Base-by-base conservation (phyloP, 306 rosid genomes). In the Cucumis hystrix region DNA sequence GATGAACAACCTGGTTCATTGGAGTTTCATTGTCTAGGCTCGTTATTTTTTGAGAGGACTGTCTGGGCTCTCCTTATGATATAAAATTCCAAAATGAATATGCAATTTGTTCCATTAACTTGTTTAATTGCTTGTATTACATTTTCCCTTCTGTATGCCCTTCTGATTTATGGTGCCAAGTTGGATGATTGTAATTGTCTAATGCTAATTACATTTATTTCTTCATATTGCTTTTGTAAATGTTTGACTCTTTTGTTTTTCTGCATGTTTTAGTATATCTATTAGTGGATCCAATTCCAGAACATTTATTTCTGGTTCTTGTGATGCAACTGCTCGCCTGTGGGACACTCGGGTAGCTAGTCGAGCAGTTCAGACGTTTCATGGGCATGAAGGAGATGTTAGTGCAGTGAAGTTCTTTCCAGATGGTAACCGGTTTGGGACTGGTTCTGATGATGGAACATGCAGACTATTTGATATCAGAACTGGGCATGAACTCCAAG, bases 301-400 rank as follows among this genome's bases (percentile, higher is more conserved):
- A 86, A 61, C 85, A 88, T 95, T 95, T 76, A 88, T 90, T n/a
- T 95, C 98, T 74, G 98, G 98, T 85, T 95, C 98, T 21, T 92
- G 97, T 87, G 98, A 95, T 77, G 68, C 83, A 68, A 95, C 98
- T 74, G 96, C 93, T 37, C 90, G 97, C 76, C 83, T 95, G 88
- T 95, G 98, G 98, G 98, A 95, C 85, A 88, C 97, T 77, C 98
- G 95, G n/a, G 97, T 94, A 59, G 97, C 98, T 76, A 94, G 98
- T 86, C 95, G 97, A 82, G 97, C 98, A 37, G 92, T 92, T 79
- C 86, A 83, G 79, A 94, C 97, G 3, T 94, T 92, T 85, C 89
- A 89, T 59, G 97, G 98, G 73, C 97, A 94, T 1, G 87, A 87
- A 67, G 95, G 92, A 30, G 98, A 94, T 88, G 97, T 94, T 59